These are phyloP conservation scores for Botrytis pseudocinerea DNA, from an alignment of 2,329 filamentous ascomycete genomes.

Conservation along the genomic window DNA sequence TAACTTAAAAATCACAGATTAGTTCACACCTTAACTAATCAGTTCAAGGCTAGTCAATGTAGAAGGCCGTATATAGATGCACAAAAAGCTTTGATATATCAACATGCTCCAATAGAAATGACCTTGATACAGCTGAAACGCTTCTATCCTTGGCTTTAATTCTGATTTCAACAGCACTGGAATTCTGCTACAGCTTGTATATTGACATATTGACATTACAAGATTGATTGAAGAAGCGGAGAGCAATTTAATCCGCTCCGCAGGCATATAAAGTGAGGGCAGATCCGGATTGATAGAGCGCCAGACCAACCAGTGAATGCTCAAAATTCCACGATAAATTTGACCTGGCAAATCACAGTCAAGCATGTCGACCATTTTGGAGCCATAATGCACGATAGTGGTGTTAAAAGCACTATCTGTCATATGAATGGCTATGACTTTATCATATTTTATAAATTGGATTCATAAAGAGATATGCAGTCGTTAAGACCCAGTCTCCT, in stretches of 20 bases:
- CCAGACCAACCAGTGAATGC: background rate
- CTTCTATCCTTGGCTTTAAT: background rate
- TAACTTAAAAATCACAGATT: background rate
- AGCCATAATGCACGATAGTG: too few species aligned
- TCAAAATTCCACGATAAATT: too few species aligned
- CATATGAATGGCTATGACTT: too few species aligned
- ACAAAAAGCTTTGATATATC: background rate
- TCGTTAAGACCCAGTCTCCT: background rate
- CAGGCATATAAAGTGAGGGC: too few species aligned
- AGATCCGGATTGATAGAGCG: background rate
- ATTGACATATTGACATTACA: background rate
- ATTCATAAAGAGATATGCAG: background rate
- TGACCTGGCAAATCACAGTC: too few species aligned
- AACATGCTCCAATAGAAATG: background rate
- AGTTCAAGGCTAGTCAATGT: accelerated
- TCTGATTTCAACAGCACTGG: background rate
- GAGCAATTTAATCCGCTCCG: background rate
- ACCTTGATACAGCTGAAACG: too few species aligned
- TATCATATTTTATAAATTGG: too few species aligned
- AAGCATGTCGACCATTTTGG: too few species aligned
- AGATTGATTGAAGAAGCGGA: background rate
- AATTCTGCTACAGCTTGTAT: background rate
- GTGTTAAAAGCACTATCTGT: background rate
- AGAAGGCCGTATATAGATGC: background rate
- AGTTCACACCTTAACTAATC: too few species aligned